Base-by-base conservation (phyloP, 148 eudicot species). In the Vaccinium vitisidaea region DNA sequence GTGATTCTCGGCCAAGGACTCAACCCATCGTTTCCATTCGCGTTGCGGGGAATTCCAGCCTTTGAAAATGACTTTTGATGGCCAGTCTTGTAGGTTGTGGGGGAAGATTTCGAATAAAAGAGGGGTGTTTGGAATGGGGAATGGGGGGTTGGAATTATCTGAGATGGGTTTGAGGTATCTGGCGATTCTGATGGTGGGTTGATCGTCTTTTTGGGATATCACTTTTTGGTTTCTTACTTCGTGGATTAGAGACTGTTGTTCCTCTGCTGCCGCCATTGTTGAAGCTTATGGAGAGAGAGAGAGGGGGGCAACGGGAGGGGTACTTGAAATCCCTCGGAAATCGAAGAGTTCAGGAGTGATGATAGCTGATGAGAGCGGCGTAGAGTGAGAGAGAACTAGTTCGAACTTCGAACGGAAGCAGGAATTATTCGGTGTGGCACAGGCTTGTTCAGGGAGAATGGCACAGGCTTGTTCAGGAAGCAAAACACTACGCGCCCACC, bases 101-200 rank as follows among this genome's bases (percentile, higher is more conserved):
- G 84, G 70, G 25, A 88, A 86, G 63, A 84, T 70, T 39, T 87
- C 88, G 6, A 63, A 50, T 15, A 90, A 7, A 16, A 88, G 69
- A 10, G 90, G 89, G 25, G 65, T 53, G 8, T 84, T 63, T 10
- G 15, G 46, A 25, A 75, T 46, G 1, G 84, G 85, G 1, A 36
- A 1, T 36, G 39, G 39, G 65, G 85, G 83, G 61, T 50, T 54
- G 52, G 46, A 52, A 46, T 58, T 36, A 67, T 65, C 73, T 80
- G 90, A 73, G 53, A 55, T 81, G 27, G 92, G 90, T 84, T 87
- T 88, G 16, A 90, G 89, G 32, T 85, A 90, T 56, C 87, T 86
- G 14, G 89, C 83, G n/a, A 63, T 85, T 90, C 80, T 88, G 0
- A 27, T 21, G 32, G 63, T 69, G 83, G 85, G 67, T 56, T 84